phyloP scores from a whole-genome alignment of 2,329 filamentous ascomycete genomes.

The Monilinia fructigena region DNA sequence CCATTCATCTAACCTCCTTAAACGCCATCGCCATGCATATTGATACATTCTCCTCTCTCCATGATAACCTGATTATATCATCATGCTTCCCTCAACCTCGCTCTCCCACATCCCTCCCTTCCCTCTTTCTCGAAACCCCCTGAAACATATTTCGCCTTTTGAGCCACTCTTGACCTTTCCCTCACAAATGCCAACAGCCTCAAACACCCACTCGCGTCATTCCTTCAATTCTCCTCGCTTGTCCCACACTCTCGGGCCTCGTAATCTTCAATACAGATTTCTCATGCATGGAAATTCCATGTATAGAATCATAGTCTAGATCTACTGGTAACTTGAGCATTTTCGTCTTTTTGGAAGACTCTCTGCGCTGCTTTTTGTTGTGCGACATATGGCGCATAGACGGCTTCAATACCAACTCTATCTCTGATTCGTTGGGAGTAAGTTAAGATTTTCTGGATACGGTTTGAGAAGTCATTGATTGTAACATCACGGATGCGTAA shows the following conservation, averaged over 20 bases:
- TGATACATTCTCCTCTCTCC: background rate
- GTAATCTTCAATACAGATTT: conserved; percentile 66
- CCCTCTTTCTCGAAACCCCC: conserved; percentile 26
- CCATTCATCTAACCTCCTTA: background rate
- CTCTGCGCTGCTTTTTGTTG: conserved; percentile 67
- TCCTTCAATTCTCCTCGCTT: conserved; percentile 85
- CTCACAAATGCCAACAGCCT: conserved; percentile 61
- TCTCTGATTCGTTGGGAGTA: conserved; percentile 60
- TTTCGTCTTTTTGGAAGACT: conserved; percentile 73
- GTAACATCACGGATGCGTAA: conserved; percentile 60
- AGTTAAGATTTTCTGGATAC: conserved; percentile 53
- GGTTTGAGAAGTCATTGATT: conserved; percentile 54
- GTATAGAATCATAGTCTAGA: conserved; percentile 72
- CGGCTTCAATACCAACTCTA: conserved; percentile 76
- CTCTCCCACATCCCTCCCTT: background rate
- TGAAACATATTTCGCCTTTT: conserved; percentile 29
- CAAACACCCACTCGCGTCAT: conserved; percentile 59
- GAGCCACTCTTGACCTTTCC: conserved; percentile 25
- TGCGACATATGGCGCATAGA: conserved; percentile 82
- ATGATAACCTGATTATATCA: background rate
- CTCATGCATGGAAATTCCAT: conserved; percentile 78
- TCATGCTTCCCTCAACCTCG: background rate
- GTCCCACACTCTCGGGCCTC: conserved; percentile 79
- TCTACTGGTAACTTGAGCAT: conserved; percentile 67
- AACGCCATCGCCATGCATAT: conserved; percentile 18